Evolutionary conservation across 352 stramenopile species (phyloP), one percentile per base, ranked within the genome.

Genomic region (Saprolegnia parasitica): DNA sequence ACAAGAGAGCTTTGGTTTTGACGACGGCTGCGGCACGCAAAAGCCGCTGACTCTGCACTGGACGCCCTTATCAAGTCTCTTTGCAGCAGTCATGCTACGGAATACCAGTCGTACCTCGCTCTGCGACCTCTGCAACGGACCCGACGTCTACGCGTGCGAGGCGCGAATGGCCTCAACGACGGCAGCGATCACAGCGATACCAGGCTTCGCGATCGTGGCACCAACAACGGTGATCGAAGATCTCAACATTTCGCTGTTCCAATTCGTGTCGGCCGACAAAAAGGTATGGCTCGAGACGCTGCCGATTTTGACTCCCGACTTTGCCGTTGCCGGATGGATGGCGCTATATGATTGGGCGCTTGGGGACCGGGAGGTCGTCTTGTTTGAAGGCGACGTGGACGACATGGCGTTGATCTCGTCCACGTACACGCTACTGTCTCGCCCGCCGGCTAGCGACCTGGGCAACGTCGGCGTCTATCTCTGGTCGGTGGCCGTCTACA

Each of bases 1-100:
- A 1, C 56, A 63, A 49, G 20, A 63, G 16, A 50, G 24, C 16
- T 63, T 63, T 49, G 56, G 56, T 18, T 63, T 63, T 26, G 13
- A 63, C 56, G 56, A 63, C 35, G n/a, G 13, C 5, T 63, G 56
- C n/a, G 56, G 23, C n/a, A 10, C 20, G 6, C 56, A 63, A 40
- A 49, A 9, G 3, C 56, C 29, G 5, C 56, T 63, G 1, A 29
- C 15, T 24, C 5, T 49, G 24, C 16, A 8, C 29, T 49, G 16
- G 29, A 50, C 26, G 26, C 21, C 21, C 1, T n/a, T 46, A 1
- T n/a, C 29, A 3, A 29, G 29, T 32, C 5, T 49, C 5, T 63
- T 63, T 23, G 56, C 56, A 8, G 11, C 42, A 1, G 42, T n/a
- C 1, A 49, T 49, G 42, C 13, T n/a, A n/a, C 42, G 13, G 18